A percentile compares a stretch with the other conserved stretches of the same genome.
Conservation (phyloP, 169 alveolate species). For the Toxoplasma gondii region DNA sequence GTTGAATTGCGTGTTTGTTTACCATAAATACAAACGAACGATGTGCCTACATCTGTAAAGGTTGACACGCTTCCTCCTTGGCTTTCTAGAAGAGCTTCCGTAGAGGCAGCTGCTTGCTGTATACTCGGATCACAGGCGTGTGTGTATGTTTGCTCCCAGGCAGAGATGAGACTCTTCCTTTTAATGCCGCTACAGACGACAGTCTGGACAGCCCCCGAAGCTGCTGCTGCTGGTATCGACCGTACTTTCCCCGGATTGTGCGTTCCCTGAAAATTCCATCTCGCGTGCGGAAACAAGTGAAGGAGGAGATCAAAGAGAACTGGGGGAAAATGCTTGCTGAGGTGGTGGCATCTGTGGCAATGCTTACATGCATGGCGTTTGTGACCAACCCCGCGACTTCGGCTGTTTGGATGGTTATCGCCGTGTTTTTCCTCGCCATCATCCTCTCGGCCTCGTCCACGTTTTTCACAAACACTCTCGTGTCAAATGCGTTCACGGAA, state of each 20-base stretch:
- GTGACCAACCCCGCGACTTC: slow-evolving; percentile 3
- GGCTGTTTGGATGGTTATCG: slow-evolving; percentile 62
- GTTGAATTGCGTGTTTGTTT: too few species aligned
- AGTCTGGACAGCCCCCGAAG: slow-evolving; percentile 1
- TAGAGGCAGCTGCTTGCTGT: too few species aligned
- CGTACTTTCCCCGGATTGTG: neutral
- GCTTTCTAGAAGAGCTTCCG: too few species aligned
- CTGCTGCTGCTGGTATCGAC: slow-evolving; percentile 65
- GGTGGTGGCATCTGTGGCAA: slow-evolving; percentile 25
- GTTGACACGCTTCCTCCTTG: too few species aligned
- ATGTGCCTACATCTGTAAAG: too few species aligned
- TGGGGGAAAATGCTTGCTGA: slow-evolving; percentile 45
- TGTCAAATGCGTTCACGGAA: slow-evolving; percentile 36
- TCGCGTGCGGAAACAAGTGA: neutral
- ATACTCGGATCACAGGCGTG: neutral
- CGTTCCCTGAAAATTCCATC: neutral
- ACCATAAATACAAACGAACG: too few species aligned
- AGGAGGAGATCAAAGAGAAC: neutral
- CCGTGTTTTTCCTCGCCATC: slow-evolving; percentile 43
- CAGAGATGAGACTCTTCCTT: neutral
- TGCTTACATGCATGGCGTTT: slow-evolving; percentile 32
- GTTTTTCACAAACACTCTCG: slow-evolving; percentile 38
- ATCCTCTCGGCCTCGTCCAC: slow-evolving; percentile 39
- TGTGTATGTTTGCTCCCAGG: neutral
- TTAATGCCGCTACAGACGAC: neutral